These are phyloP conservation scores for Capsicum pubescens DNA, from an alignment of 257 asterid genomes.

Conservation along the genomic window DNA sequence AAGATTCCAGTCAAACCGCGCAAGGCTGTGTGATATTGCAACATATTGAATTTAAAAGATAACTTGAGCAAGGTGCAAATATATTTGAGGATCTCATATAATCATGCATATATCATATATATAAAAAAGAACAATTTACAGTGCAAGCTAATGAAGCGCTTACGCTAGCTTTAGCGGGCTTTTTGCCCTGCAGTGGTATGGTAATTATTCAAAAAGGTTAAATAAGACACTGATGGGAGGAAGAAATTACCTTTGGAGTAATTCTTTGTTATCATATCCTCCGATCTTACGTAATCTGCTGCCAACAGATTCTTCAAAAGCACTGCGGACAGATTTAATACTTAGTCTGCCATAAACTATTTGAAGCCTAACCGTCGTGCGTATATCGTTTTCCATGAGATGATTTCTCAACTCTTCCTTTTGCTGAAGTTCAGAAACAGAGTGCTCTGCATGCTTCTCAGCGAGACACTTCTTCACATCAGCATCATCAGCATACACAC, in stretches of 20 bases:
- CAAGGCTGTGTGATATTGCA: neutral
- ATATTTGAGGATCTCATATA: neutral
- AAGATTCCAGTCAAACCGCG: neutral
- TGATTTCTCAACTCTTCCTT: conserved; percentile 53
- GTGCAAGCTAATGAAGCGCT: neutral
- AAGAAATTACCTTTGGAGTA: conserved; percentile 64
- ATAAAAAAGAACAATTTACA: neutral
- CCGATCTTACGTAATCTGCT: conserved; percentile 67
- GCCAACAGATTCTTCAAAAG: conserved; percentile 87
- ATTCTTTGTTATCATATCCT: conserved; percentile 66
- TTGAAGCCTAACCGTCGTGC: conserved; percentile 85
- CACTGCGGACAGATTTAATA: conserved; percentile 71
- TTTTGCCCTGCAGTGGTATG: neutral
- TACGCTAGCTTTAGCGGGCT: neutral
- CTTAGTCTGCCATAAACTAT: conserved; percentile 86
- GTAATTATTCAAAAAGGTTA: neutral
- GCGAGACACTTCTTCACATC: conserved; percentile 59
- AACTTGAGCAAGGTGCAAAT: neutral
- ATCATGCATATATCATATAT: neutral
- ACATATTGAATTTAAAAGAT: neutral
- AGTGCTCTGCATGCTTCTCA: conserved; percentile 56
- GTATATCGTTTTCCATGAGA: conserved; percentile 71
- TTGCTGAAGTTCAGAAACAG: conserved; percentile 53
- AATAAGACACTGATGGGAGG: neutral
- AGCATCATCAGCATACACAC: conserved; percentile 86